Conservation (phyloP, 805 yeast genomes). For the Starmerella ratchasimensis region DNA sequence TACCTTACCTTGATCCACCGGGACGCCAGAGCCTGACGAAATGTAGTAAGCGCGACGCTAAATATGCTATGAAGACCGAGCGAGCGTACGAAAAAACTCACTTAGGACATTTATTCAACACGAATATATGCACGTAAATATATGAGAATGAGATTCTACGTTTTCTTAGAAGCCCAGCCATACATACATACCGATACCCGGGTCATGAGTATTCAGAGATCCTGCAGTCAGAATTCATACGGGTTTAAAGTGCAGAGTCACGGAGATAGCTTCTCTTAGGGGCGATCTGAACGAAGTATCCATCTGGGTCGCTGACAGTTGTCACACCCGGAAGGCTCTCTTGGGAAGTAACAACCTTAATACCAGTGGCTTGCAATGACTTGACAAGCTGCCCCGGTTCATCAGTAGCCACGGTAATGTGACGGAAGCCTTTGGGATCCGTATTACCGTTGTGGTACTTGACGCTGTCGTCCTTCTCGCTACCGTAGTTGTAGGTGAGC, state of each 20-base stretch:
- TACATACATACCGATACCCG: no score
- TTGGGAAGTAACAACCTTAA: conserved; percentile 31
- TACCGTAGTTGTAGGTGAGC: conserved; percentile 91
- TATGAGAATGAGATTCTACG: no score
- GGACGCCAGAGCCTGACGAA: no score
- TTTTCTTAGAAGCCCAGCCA: no score
- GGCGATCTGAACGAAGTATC: conserved; percentile 67
- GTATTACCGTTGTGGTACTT: conserved; percentile 75
- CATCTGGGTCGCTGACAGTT: conserved; percentile 78
- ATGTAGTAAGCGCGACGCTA: no score
- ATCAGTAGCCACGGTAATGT: conserved; percentile 61
- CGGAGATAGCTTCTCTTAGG: conserved; percentile 29
- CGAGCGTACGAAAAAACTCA: no score
- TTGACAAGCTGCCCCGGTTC: conserved; percentile 44
- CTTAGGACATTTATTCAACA: no score
- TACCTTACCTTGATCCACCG: no score
- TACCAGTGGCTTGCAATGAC: conserved; percentile 35
- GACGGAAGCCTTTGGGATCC: conserved; percentile 72
- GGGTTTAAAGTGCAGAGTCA: background rate
- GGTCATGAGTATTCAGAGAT: background rate
- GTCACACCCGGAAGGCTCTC: conserved; percentile 51
- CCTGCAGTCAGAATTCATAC: background rate
- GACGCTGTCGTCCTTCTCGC: conserved; percentile 65
- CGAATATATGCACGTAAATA: no score
- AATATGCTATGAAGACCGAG: no score